Conservation (phyloP, 2,329 filamentous ascomycete species). For the Fusarium citri region DNA sequence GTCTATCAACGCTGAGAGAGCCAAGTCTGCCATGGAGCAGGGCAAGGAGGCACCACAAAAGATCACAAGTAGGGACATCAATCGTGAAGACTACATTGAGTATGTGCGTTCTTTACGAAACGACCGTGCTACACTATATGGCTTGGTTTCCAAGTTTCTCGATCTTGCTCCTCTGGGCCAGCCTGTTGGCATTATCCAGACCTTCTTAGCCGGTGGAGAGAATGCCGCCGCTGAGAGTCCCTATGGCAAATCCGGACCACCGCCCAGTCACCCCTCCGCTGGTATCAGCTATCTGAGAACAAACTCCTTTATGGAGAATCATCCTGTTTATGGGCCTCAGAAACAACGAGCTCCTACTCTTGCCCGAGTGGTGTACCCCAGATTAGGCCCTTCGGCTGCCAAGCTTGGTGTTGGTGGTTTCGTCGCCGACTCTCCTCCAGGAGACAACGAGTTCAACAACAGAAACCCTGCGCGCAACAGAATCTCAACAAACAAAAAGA, state of each 20-base stretch:
- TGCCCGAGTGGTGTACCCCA: slow-evolving; percentile 63
- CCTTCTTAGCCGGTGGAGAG: slow-evolving; percentile 42
- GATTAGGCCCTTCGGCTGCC: slow-evolving; percentile 49
- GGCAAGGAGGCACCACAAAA: slow-evolving; percentile 48
- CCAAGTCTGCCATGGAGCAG: slow-evolving; percentile 54
- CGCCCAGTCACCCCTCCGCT: slow-evolving; percentile 70
- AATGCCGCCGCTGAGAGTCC: slow-evolving; percentile 52
- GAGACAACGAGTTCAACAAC: slow-evolving; percentile 58
- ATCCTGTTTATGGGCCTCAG: slow-evolving; percentile 71
- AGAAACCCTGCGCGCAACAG: slow-evolving; percentile 36
- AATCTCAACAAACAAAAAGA: slow-evolving; percentile 37
- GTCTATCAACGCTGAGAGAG: slow-evolving; percentile 56
- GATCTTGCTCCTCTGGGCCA: slow-evolving; percentile 67
- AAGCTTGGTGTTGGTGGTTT: slow-evolving; percentile 68
- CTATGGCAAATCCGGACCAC: slow-evolving; percentile 67
- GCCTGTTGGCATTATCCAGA: slow-evolving; percentile 46
- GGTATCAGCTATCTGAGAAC: slow-evolving; percentile 72
- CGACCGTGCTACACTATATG: slow-evolving; percentile 63
- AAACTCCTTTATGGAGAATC: slow-evolving; percentile 66
- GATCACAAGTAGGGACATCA: slow-evolving; percentile 54
- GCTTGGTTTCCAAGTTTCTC: slow-evolving; percentile 68
- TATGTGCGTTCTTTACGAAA: slow-evolving; percentile 65
- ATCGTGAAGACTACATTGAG: slow-evolving; percentile 62
- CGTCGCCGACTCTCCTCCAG: slow-evolving; percentile 56
- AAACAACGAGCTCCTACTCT: slow-evolving; percentile 60